Base-by-base conservation (phyloP, 164 flowering plant genomes). In the Magnolia kwangsiensis region DNA sequence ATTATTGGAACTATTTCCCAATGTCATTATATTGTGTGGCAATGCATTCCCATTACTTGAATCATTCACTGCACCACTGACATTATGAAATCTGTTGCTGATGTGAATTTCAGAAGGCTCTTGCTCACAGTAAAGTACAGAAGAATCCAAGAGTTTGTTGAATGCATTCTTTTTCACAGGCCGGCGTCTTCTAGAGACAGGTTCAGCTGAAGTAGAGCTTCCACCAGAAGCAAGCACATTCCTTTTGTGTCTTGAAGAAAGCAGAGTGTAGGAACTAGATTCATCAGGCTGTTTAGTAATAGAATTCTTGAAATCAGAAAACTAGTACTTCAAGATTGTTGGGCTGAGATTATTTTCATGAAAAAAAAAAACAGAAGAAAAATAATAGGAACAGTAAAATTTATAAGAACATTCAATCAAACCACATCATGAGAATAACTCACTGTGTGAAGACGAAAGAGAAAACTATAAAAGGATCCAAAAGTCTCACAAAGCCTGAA, bases 101-200 rank as follows among this genome's bases (percentile, higher is more conserved):
- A 59, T 69, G 61, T 69, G 63, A n/a, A 29, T 18, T 45, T 70
- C 77, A 29, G 58, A 27, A 77, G 66, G 19, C 8, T 77, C 86
- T 70, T 83, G 80, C 37, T 81, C 86, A 74, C 77, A 81, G 72
- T 81, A 84, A n/a, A 75, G 58, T 23, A 76, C 68, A 61, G 50
- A 63, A 73, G 74, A 75, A 67, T 74, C 80, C 75, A 72, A 51
- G 75, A 63, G 67, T 20, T 77, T 81, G 76, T 72, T 73, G 21
- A 58, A 67, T 55, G 24, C 72, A 76, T 70, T 81, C 75, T 77
- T 87, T 76, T 87, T 93, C 73, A 85, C 87, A 67, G 89, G 88
- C 72, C 88, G 85, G 29, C 89, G 83, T 50, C 87, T 77, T 80
- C 79, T 88, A 23, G 76, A 71, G 72, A 85, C 82, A 70, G 86